phyloP scores from a whole-genome alignment of 352 stramenopile species.

The Globisporangium paroecandrum region DNA sequence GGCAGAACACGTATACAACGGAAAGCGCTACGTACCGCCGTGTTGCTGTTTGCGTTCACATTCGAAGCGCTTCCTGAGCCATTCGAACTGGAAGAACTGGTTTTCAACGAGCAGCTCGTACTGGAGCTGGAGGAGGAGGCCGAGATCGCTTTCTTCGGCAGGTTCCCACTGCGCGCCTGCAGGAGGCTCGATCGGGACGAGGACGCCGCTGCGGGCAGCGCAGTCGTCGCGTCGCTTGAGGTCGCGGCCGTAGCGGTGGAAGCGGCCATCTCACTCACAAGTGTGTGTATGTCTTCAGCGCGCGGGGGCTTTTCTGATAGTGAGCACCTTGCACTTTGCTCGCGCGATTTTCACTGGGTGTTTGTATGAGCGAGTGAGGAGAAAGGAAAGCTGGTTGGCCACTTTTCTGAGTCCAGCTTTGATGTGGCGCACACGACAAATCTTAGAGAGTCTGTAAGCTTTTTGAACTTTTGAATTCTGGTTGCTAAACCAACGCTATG shows the following conservation, averaged over 20 bases:
- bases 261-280: background rate
- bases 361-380: conserved; percentile 6
- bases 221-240: background rate
- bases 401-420: background rate
- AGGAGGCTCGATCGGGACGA: conserved; percentile 3
- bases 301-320: conserved; percentile 4
- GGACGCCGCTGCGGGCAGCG: background rate
- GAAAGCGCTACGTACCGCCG: conserved; percentile 8
- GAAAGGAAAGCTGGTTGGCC: conserved; percentile 1
- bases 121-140: conserved; percentile 9
- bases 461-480: conserved; percentile 9
- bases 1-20: too few relatives aligned
- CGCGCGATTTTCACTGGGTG: background rate
- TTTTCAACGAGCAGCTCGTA: conserved; percentile 6
- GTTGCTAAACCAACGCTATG: too few relatives aligned
- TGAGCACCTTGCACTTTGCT: conserved; percentile 3
- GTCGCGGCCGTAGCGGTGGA: conserved; percentile 1
- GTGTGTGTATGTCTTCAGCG: background rate
- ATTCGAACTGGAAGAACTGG: conserved; percentile 12
- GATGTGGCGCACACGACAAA: background rate
- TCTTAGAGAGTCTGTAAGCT: background rate
- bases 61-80: conserved; percentile 7
- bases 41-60: conserved; percentile 25
- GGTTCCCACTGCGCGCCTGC: conserved; percentile 21
- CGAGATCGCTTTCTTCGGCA: conserved; percentile 31